Evolutionary conservation across 805 yeast genomes (phyloP).

Genomic region (Candida vaughaniae): DNA sequence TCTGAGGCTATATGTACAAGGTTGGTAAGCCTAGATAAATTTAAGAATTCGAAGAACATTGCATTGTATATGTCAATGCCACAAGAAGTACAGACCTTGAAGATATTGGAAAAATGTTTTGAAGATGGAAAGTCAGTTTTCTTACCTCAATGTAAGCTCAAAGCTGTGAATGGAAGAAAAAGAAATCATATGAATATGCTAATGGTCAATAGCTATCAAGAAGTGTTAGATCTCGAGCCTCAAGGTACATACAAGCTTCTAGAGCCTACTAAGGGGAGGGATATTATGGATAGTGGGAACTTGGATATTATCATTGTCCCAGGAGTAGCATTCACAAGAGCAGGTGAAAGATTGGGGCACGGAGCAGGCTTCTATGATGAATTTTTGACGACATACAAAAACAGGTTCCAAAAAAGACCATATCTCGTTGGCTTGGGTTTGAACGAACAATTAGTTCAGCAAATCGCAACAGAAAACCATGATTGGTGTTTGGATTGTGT

Average conservation of each 20-base stretch:
- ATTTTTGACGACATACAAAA: slow-evolving; percentile 24
- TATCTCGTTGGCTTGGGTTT: slow-evolving; percentile 63
- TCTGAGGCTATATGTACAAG: slow-evolving; percentile 21
- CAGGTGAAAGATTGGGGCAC: slow-evolving; percentile 70
- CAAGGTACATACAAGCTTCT: slow-evolving; percentile 64
- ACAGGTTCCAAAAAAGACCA: slow-evolving; percentile 31
- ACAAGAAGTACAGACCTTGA: slow-evolving; percentile 61
- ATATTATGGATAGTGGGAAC: slow-evolving; percentile 22
- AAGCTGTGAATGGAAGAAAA: slow-evolving; percentile 29
- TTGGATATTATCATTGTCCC: slow-evolving; percentile 80
- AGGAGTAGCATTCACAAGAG: slow-evolving; percentile 72
- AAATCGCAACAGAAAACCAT: slow-evolving; percentile 59
- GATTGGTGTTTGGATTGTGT: slow-evolving; percentile 61
- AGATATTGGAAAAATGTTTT: slow-evolving; percentile 54
- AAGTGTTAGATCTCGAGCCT: slow-evolving; percentile 53
- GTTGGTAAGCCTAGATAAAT: slow-evolving; percentile 30
- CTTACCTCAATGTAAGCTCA: slow-evolving; percentile 52
- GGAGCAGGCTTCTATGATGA: slow-evolving; percentile 95
- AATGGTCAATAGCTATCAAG: slow-evolving; percentile 38
- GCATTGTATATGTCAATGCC: slow-evolving; percentile 83
- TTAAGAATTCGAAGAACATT: slow-evolving; percentile 45
- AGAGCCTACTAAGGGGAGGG: slow-evolving; percentile 57
- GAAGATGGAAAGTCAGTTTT: slow-evolving; percentile 50
- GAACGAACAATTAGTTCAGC: slow-evolving; percentile 55
- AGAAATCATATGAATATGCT: slow-evolving; percentile 54